Conservation (phyloP, 306 rosid species). For the Vicia sativa region DNA sequence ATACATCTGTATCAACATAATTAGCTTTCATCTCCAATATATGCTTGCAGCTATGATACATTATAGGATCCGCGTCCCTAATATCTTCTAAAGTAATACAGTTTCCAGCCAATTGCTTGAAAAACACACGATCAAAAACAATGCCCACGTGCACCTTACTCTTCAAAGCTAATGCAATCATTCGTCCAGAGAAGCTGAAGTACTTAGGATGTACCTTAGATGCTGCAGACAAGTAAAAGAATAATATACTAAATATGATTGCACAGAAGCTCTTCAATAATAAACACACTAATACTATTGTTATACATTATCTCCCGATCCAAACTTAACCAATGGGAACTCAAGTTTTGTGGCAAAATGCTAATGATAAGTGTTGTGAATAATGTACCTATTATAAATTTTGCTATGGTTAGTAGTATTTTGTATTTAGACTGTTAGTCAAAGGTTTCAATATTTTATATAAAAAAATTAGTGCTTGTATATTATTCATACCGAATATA, state of each 20-base stretch:
- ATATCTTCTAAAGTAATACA: constrained; percentile 71
- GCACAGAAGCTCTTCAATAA: constrained; percentile 17
- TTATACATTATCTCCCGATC: not conserved
- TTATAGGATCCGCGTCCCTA: constrained; percentile 73
- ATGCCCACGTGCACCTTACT: constrained; percentile 82
- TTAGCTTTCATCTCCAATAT: constrained; percentile 80
- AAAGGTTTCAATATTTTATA: too few species aligned
- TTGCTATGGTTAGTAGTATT: too few species aligned
- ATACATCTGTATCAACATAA: constrained; percentile 77
- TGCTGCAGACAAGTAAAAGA: constrained; percentile 57
- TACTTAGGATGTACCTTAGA: constrained; percentile 81
- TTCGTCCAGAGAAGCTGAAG: constrained; percentile 80
- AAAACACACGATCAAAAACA: constrained; percentile 80
- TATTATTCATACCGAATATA: too few species aligned
- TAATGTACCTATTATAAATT: too few species aligned
- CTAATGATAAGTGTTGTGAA: not conserved
- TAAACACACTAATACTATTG: constrained; percentile 9
- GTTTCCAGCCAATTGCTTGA: constrained; percentile 80
- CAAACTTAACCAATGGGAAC: constrained; percentile 5
- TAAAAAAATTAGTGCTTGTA: too few species aligned
- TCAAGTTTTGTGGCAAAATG: constrained; percentile 29
- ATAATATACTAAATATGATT: constrained; percentile 46
- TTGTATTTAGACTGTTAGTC: too few species aligned
- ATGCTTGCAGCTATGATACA: constrained; percentile 79
- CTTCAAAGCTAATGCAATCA: constrained; percentile 87